Base-by-base conservation (phyloP, 306 rosid species). In the Arachis hypogaea region DNA sequence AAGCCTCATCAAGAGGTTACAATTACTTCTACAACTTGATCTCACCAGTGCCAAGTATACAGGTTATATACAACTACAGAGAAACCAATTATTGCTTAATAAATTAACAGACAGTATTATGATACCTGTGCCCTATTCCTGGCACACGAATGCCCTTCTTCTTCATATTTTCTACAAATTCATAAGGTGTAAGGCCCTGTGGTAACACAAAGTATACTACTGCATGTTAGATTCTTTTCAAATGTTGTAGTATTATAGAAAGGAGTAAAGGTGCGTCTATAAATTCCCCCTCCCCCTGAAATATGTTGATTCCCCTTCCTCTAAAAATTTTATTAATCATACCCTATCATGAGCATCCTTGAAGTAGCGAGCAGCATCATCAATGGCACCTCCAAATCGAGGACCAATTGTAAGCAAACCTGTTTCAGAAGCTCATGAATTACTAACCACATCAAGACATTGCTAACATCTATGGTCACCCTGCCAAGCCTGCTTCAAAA, bases 351-450 rank as follows among this genome's bases (percentile, higher is more conserved):
- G 90, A 63, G 99, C 99, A 78, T 95, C 98, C 92, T 92, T 95
- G 85, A 92, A 95, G 80, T 92, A 95, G 52, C 99, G 97, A 81
- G 99, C 99, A 79, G 99, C 99, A 72, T 95, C 99, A 75, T 95
- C 98, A 75, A 95, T 82, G 79, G 99, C 99, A 83, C 99, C 99
- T 61, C 99, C 99, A 79, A 95, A 95, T 71, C 97, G 99, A 33
- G 99, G 99, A 80, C 99, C 99, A 70, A 92, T 95, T 50, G 99
- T 95, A 76, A 95, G 98, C 87, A 95, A 88, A 85, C 98, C 99
- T 95, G 84, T 78, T 84, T 64, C 81, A 88, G 71, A 72, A 87
- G 71, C 42, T 58, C 71, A 63, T 84, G 28, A 72, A 59, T 85
- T 51, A 75, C 63, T 79, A 57, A 79, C 60, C 68, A 52, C 69